Percentiles rank a stretch among this genome's conserved stretches.
Evolutionary conservation across 306 rosid species (phyloP).

Genomic region (Rosa lucieae): DNA sequence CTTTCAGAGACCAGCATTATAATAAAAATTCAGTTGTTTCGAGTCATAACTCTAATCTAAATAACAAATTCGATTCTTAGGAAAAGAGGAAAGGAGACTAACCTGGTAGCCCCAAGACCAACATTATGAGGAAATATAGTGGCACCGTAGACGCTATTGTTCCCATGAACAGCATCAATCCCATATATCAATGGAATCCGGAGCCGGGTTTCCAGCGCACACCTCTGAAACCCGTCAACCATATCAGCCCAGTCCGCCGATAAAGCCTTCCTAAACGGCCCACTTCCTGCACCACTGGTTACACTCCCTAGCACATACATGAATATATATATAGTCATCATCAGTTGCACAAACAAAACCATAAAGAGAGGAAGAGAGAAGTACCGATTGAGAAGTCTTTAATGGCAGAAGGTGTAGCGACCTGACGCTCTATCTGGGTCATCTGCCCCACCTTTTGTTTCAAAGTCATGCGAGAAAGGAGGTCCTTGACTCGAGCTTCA

Average conservation of each 20-base stretch:
- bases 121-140: conserved; percentile 77
- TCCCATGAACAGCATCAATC: conserved; percentile 72
- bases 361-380: not conserved
- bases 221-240: conserved; percentile 54
- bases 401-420: conserved; percentile 45
- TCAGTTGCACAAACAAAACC: not conserved
- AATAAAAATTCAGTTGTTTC: too few relatives aligned
- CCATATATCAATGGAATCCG: conserved; percentile 72
- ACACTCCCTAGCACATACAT: conserved; percentile 40
- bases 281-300: conserved; percentile 53
- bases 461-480: conserved; percentile 71
- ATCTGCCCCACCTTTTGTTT: conserved; percentile 67
- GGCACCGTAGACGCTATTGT: conserved; percentile 58
- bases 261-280: conserved; percentile 41
- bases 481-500: conserved; percentile 63
- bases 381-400: conserved; percentile 53
- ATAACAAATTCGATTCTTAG: not conserved
- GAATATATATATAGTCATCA: not conserved
- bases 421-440: conserved; percentile 69
- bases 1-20: too few relatives aligned
- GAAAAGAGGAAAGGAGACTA: not conserved
- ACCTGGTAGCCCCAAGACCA: conserved; percentile 79
- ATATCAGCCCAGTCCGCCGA: conserved; percentile 60
- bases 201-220: conserved; percentile 50
- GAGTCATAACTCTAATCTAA: too few relatives aligned